A percentile compares a stretch with the other conserved stretches of the same genome.
phyloP scores from a whole-genome alignment of 345 rosid genomes.

The Populus ilicifolia region DNA sequence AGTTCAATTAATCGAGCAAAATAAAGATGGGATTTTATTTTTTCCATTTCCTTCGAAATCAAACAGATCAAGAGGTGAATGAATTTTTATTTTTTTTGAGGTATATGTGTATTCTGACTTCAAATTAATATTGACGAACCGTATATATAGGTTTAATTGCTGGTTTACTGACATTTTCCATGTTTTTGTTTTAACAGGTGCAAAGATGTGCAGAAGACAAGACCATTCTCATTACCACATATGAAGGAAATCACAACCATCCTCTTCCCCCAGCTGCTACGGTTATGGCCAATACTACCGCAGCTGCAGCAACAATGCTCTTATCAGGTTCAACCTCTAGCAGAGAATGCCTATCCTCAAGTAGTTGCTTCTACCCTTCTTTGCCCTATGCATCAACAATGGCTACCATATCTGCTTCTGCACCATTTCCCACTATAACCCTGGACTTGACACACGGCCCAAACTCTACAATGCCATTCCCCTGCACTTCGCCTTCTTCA shows the following conservation, averaged over 20 bases:
- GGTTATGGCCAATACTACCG: conserved; percentile 83
- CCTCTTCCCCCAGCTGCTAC: conserved; percentile 91
- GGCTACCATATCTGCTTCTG: conserved; percentile 58
- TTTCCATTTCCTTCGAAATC: not conserved
- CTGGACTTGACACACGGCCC: conserved; percentile 74
- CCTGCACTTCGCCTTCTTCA: conserved; percentile 25
- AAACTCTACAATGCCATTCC: conserved; percentile 33
- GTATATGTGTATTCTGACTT: not conserved
- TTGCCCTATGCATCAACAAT: conserved; percentile 65
- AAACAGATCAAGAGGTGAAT: not conserved
- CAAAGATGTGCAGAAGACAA: conserved; percentile 89
- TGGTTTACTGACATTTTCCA: not conserved
- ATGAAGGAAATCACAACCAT: conserved; percentile 94
- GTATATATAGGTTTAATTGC: not conserved
- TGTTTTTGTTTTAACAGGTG: conserved; percentile 40
- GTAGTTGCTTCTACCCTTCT: conserved; percentile 36
- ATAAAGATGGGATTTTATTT: too few relatives aligned
- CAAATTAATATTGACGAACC: not conserved
- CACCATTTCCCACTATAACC: conserved; percentile 75
- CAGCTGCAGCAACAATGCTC: conserved; percentile 87
- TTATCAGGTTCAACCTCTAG: conserved; percentile 68
- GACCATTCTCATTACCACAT: conserved; percentile 72
- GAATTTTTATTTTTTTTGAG: not conserved
- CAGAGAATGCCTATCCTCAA: conserved; percentile 43
- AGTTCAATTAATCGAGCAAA: not conserved